Evolutionary conservation across 768 basidiomycete species (phyloP), one percentile per base, ranked within the genome.

Genomic region (Boletus sp.): DNA sequence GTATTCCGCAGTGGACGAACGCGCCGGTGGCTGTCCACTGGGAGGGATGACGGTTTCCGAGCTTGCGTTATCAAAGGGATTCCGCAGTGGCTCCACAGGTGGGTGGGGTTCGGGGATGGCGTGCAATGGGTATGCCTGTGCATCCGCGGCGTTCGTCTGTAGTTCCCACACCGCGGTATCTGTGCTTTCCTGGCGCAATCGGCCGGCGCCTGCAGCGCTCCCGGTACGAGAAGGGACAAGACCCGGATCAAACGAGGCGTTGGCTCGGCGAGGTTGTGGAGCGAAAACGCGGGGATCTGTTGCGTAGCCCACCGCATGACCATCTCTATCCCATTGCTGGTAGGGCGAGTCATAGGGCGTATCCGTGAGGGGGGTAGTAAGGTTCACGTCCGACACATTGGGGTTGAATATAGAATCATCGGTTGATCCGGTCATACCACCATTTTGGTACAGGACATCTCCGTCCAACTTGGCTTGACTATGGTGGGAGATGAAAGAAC

Each of bases 401-500:
- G 72, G 72, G 55, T 77, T 72, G 71, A 74, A 71, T 42, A 70
- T 52, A 34, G 69, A 59, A 52, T 68, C 70, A 0, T 65, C 64
- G 27, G 63, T 67, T 47, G 75, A 69, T 55, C 69, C 61, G 51
- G 55, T 55, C 35, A 63, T 44, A 61, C 67, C 64, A 14, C 57
- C 43, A 33, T 70, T 66, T 56, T 71, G 63, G 46, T 74, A 72
- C 35, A 68, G 40, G 21, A n/a, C 57, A 32, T 68, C 71, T 13
- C 71, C 72, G 17, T 66, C 62, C 41, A 78, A 66, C 70, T 84
- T 85, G 21, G 68, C 75, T 77, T 86, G 85, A 15, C 85, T 85
- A 53, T 29, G 43, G 50, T 23, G 21, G 45, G 43, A 42, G 47
- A 53, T 56, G 35, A 58, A 55, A 53, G 17, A 46, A 29, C 0